Evolutionary conservation across 495 filamentous ascomycete genomes (phyloP).

Genomic region (Penicillium longicatenatum): DNA sequence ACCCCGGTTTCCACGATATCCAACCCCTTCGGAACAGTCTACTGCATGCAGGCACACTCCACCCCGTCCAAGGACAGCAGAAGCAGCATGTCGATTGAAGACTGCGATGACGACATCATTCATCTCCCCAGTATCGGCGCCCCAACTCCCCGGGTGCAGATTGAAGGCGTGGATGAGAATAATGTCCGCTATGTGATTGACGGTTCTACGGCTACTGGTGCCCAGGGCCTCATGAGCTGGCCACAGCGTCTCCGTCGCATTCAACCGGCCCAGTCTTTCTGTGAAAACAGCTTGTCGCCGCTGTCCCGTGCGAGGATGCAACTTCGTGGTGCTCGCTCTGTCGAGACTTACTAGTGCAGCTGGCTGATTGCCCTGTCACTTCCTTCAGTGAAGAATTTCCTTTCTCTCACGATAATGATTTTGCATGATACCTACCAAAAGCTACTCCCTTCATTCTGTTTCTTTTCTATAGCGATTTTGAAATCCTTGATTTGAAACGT

Average conservation of each 20-base stretch:
- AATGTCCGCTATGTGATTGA: constrained; percentile 40
- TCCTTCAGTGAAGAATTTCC: neutral
- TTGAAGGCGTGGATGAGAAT: constrained; percentile 43
- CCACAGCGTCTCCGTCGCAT: constrained; percentile 24
- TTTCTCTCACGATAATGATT: constrained; percentile 26
- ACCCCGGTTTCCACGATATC: constrained; percentile 12
- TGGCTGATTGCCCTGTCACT: neutral
- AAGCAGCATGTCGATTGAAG: constrained; percentile 28
- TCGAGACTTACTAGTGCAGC: constrained; percentile 25
- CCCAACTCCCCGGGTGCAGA: constrained; percentile 31
- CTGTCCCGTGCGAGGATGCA: constrained; percentile 28
- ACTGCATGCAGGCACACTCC: constrained; percentile 44
- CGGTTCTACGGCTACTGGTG: constrained; percentile 27
- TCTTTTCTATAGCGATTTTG: constrained; percentile 17
- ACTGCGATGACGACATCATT: constrained; percentile 43
- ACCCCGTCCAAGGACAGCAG: constrained; percentile 25
- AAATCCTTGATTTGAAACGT: constrained; percentile 11
- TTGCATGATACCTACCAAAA: constrained; percentile 26
- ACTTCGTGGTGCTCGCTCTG: constrained; percentile 26
- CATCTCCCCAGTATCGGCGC: constrained; percentile 37
- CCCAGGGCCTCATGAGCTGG: constrained; percentile 41
- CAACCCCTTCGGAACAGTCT: constrained; percentile 23
- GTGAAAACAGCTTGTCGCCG: constrained; percentile 25
- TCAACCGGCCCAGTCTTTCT: constrained; percentile 11
- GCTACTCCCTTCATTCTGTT: constrained; percentile 10